Base-by-base conservation (phyloP, 805 yeast species). In the Blastobotrys attinorum region DNA sequence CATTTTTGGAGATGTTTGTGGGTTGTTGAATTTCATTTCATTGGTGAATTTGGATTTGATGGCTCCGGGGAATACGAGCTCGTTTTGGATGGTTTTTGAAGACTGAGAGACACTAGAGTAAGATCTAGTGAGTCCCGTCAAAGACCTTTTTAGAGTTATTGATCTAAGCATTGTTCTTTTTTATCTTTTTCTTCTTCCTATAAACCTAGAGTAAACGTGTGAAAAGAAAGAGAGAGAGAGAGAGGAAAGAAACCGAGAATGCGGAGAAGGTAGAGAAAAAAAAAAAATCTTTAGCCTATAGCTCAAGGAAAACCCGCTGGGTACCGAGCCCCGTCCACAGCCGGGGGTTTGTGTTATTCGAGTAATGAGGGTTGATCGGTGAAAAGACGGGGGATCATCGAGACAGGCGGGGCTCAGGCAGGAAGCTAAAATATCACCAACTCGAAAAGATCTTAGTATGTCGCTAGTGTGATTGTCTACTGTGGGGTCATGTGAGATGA, bases 61-160 rank as follows among this genome's bases (percentile, higher is more conserved):
- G 1, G 57, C 52, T 18, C 59, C 59, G 3, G 59, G 59, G 46
- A 55, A 55, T 25, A 55, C 55, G 22, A 55, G 47, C 38, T 54
- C 56, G n/a, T 38, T 42, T 38, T 54, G 48, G 38, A 52, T 49
- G 11, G 43, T 21, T 10, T 46, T 27, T 7, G 57, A 41, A 21
- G 47, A 40, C 44, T 54, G 58, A 8, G 58, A 53, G 3, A 50
- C 39, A 20, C 21, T 10, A 13, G 31, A 22, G 31, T 15, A 22
- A 10, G 17, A 10, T 16, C 16, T 2, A 25, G 31, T 17, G 11
- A 21, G 29, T 23, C 39, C 31, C 21, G 27, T 31, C 25, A 13
- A 15, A 20, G 25, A 8, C 25, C 17, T 5, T 20, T n/a, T 17
- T 11, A 8, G 31, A 25, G 13, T 13, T 25, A 15, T 35, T 6